Conservation (phyloP, 2,329 filamentous ascomycete species). For the Nigrospora oryzae region DNA sequence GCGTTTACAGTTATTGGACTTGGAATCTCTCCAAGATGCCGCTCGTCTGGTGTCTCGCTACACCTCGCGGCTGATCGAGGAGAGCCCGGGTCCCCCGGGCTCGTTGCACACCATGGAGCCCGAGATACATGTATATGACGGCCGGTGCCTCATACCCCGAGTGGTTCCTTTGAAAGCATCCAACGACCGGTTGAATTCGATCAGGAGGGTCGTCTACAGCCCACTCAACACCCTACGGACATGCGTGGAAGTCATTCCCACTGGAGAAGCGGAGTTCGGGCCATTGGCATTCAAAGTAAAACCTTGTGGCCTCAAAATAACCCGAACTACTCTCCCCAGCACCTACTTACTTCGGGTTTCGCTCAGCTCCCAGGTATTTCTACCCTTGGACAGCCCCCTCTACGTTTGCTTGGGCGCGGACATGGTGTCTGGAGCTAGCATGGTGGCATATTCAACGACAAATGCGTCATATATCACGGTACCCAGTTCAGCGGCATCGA, state of each 20-base stretch:
- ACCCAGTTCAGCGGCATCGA: neutral
- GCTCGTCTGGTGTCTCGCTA: conserved; percentile 5
- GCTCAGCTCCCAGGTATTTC: conserved; percentile 26
- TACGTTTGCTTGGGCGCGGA: conserved; percentile 26
- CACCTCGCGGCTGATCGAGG: too few species aligned
- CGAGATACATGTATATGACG: conserved; percentile 27
- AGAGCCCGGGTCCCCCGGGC: neutral
- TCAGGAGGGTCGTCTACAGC: conserved; percentile 23
- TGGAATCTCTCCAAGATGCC: conserved; percentile 8
- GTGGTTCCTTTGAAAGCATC: conserved; percentile 26
- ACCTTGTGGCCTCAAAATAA: neutral
- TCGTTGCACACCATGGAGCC: conserved; percentile 23
- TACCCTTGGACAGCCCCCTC: conserved; percentile 4
- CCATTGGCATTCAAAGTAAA: conserved; percentile 12
- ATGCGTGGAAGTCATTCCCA: conserved; percentile 16
- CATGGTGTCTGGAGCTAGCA: conserved; percentile 10
- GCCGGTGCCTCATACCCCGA: conserved; percentile 25
- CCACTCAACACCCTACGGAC: conserved; percentile 23
- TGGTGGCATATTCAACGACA: conserved; percentile 18
- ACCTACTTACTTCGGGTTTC: conserved; percentile 19
- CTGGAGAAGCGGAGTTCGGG: conserved; percentile 4
- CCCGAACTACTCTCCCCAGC: neutral
- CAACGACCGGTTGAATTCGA: conserved; percentile 29
- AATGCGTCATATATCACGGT: conserved; percentile 24
- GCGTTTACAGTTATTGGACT: conserved; percentile 16